These are phyloP conservation scores for Aspergillus latus DNA, from an alignment of 2,329 filamentous ascomycete genomes.

Conservation along the genomic window DNA sequence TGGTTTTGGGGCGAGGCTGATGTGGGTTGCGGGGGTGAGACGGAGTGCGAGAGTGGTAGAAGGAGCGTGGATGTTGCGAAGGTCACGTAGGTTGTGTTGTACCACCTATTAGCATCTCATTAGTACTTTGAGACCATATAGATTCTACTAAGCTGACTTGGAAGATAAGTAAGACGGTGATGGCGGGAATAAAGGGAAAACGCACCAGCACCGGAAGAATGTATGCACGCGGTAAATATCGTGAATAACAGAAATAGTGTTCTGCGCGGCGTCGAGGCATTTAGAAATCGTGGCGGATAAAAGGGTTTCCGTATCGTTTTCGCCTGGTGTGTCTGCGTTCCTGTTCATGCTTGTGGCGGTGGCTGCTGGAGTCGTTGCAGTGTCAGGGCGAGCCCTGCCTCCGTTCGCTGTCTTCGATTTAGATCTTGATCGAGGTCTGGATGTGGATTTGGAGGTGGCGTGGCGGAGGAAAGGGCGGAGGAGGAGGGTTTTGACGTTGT, in stretches of 20 bases:
- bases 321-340: constrained; percentile 8
- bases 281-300: constrained; percentile 33
- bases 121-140: too few species aligned
- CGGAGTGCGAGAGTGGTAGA: constrained; percentile 29
- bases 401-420: neutral
- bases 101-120: constrained; percentile 18
- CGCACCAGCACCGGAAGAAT: constrained; percentile 46
- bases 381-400: neutral
- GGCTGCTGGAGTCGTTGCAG: neutral
- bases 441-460: constrained; percentile 27
- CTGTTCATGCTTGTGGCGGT: neutral
- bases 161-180: too few species aligned
- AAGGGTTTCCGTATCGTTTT: constrained; percentile 1
- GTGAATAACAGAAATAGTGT: constrained; percentile 42
- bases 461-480: constrained; percentile 39
- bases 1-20: neutral
- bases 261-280: constrained; percentile 41
- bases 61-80: constrained; percentile 42
- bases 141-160: too few species aligned
- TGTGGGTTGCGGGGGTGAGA: neutral
- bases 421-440: constrained; percentile 21
- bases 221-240: constrained; percentile 41
- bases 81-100: constrained; percentile 46
- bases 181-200: too few species aligned
- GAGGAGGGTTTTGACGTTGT: constrained; percentile 43